Percentiles rank a stretch among this genome's conserved stretches.
These are phyloP conservation scores for Starmerella roubikii DNA, from an alignment of 805 yeast genomes.

Conservation along the genomic window DNA sequence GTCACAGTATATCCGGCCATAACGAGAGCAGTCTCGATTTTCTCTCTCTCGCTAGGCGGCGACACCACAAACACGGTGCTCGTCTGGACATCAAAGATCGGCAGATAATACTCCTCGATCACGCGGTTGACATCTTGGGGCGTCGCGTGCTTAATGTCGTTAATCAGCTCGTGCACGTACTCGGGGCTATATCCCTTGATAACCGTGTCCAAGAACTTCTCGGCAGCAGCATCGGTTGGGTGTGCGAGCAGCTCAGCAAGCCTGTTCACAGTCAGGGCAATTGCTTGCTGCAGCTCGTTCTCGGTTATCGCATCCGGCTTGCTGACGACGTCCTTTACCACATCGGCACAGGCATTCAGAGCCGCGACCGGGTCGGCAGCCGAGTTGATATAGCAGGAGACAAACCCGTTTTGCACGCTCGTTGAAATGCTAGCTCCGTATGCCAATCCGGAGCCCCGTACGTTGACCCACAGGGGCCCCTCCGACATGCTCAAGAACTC, in stretches of 20 bases:
- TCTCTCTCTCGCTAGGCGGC: slow-evolving; percentile 49
- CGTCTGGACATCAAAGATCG: slow-evolving; percentile 43
- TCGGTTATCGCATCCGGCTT: slow-evolving; percentile 46
- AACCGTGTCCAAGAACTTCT: slow-evolving; percentile 51
- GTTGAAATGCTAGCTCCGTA: slow-evolving; percentile 60
- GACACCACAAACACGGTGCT: slow-evolving; percentile 59
- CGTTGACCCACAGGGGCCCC: slow-evolving; percentile 95
- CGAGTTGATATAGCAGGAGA: slow-evolving; percentile 57
- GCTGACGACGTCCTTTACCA: slow-evolving; percentile 45
- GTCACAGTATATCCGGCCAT: slow-evolving; percentile 46
- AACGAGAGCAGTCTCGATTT: slow-evolving; percentile 35
- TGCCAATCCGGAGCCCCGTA: slow-evolving; percentile 87
- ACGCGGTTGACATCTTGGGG: slow-evolving; percentile 34
- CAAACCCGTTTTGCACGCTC: slow-evolving; percentile 46
- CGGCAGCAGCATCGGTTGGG: slow-evolving; percentile 47
- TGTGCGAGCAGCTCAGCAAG: slow-evolving; percentile 60
- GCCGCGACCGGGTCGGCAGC: slow-evolving; percentile 70
- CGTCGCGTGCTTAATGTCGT: slow-evolving; percentile 37
- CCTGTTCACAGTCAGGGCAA: slow-evolving; percentile 58
- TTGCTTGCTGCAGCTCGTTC: slow-evolving; percentile 53
- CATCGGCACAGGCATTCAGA: slow-evolving; percentile 46
- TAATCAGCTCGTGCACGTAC: slow-evolving; percentile 42
- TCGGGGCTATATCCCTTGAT: slow-evolving; percentile 59
- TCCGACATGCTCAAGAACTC: slow-evolving; percentile 75
- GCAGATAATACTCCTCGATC: slow-evolving; percentile 46